Evolutionary conservation across 805 yeast genomes (phyloP), one percentile per base, ranked within the genome.

Genomic region (Komagataella kurtzmanii): DNA sequence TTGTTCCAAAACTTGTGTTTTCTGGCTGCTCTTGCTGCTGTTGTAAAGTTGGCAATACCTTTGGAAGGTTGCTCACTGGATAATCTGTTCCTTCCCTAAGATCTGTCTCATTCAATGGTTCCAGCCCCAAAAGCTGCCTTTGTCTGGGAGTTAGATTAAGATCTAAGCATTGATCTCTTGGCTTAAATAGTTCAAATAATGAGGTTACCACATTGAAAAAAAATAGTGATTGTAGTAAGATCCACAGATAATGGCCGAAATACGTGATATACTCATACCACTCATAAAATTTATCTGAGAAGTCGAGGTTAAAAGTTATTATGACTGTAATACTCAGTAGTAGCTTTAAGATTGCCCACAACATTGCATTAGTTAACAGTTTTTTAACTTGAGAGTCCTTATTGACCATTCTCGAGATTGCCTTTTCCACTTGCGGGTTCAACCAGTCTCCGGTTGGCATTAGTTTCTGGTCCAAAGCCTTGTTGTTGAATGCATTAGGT

Each of bases 151-250:
- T 72, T 54, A 77, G 66, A 2, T 80, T 80, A 53, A 77, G 63
- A 58, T 77, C 82, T 43, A 65, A 56, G 55, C 81, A 77, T 56
- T 72, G 74, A 56, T 77, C 81, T 53, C 67, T 71, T 1, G 75
- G 72, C 54, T 66, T 69, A 6, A 67, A 21, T 14, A 75, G 55
- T 47, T 59, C 61, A 45, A 66, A 54, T 3, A 63, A 24, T 19
- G 71, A 61, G 2, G 61, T 44, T 8, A 59, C 30, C 8, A 72
- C 61, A 50, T 67, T 64, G 47, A 63, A 52, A 2, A 59, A 46
- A 12, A 71, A 57, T 3, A 67, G 45, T 14, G 43, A 19, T 18
- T 47, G 52, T n/a, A 50, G 10, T 14, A 30, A 30, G 40, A 30
- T 30, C 40, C 40, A 30, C 40, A 50, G 54, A 45, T 62, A 61